Evolutionary conservation across 768 basidiomycete species (phyloP).

Genomic region (Gymnopilus junonius): DNA sequence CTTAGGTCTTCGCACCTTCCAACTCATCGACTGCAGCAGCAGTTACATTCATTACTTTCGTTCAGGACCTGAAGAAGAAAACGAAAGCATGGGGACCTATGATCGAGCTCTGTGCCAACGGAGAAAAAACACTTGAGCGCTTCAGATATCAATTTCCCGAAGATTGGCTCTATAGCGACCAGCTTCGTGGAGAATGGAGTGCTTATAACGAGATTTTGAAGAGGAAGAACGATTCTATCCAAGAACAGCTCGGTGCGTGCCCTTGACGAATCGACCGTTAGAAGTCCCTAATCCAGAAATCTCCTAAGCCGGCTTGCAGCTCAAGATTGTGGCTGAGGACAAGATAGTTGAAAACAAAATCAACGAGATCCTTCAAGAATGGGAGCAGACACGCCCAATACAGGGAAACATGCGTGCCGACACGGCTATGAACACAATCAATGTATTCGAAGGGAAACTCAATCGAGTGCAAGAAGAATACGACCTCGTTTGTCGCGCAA

Average conservation of each 20-base stretch:
- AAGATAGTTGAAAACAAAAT: constrained; percentile 98
- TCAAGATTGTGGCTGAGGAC: constrained; percentile 99
- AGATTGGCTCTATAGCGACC: constrained; percentile 99
- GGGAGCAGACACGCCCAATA: constrained; percentile 96
- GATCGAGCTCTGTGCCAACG: constrained; percentile 92
- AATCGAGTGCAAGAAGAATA: constrained; percentile 92
- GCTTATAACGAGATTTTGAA: constrained; percentile 98
- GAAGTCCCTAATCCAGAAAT: not conserved
- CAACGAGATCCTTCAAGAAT: constrained; percentile 86
- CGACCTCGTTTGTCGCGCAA: constrained; percentile 93
- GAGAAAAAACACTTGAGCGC: constrained; percentile 96
- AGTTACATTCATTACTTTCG: constrained; percentile 98
- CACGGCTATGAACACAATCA: constrained; percentile 94
- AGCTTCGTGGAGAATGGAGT: constrained; percentile 96
- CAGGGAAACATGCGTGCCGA: constrained; percentile 97
- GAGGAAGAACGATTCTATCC: constrained; percentile 97
- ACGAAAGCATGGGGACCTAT: constrained; percentile 96
- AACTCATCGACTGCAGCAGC: constrained; percentile 97
- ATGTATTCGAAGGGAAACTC: constrained; percentile 91
- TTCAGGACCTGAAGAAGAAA: constrained; percentile 98
- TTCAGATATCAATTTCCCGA: constrained; percentile 97
- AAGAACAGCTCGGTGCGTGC: constrained; percentile 93
- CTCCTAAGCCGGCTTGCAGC: constrained; percentile 84
- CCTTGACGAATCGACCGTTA: not conserved
- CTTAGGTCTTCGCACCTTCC: constrained; percentile 69